Percentiles rank a stretch among this genome's conserved stretches.
These are phyloP conservation scores for Populus hybrid DNA, from an alignment of 441 rosid genomes.

Conservation along the genomic window DNA sequence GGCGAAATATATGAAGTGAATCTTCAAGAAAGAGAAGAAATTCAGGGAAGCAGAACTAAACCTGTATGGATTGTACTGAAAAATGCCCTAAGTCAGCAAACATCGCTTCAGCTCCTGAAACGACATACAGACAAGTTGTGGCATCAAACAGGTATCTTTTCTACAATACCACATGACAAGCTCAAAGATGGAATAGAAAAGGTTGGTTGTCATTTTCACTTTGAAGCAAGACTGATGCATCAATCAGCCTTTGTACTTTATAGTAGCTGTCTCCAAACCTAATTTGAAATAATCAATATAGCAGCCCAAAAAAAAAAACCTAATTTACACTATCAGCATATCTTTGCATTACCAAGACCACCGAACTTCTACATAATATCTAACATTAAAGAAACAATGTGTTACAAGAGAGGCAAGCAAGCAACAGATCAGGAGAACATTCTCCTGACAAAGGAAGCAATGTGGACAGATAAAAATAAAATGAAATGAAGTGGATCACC, in stretches of 20 bases:
- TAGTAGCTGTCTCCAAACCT: background rate
- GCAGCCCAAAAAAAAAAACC: background rate
- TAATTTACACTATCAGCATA: background rate
- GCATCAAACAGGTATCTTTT: slow-evolving; percentile 1
- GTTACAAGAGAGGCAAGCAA: background rate
- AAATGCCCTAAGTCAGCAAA: slow-evolving; percentile 98
- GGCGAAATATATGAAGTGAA: background rate
- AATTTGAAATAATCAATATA: background rate
- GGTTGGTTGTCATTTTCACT: background rate
- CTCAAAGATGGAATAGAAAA: background rate
- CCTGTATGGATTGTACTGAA: slow-evolving; percentile 84
- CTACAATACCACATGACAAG: background rate
- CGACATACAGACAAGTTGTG: background rate
- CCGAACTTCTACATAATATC: background rate
- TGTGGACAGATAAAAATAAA: background rate
- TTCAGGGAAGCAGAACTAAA: slow-evolving; percentile 19
- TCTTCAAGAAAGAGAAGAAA: slow-evolving; percentile 16
- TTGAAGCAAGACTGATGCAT: background rate
- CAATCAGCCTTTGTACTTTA: background rate
- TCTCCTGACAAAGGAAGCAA: background rate
- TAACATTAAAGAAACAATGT: background rate
- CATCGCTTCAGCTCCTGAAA: slow-evolving; percentile 97
- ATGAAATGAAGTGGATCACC: background rate
- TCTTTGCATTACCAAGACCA: background rate
- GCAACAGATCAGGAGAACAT: background rate